phyloP scores from a whole-genome alignment of 192 early-diverging fungal species.

The Backusella mclennaniae region DNA sequence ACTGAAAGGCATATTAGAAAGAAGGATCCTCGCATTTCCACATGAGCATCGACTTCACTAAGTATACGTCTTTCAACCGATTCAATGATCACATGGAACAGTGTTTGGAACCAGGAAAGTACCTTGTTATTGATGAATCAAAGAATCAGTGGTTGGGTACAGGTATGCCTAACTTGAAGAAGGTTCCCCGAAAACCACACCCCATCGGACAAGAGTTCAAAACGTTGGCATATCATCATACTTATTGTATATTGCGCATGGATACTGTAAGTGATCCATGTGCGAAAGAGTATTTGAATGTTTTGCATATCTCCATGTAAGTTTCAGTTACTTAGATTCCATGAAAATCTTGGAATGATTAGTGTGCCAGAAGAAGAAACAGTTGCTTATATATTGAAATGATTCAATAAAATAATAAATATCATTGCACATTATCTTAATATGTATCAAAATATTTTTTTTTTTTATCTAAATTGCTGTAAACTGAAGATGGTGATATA shows the following conservation, averaged over 20 bases:
- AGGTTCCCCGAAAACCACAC: background rate
- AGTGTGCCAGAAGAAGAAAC: too few relatives aligned
- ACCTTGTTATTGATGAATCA: background rate
- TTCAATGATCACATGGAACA: constrained; percentile 3
- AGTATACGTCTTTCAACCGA: background rate
- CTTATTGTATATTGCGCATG: background rate
- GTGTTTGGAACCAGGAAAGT: background rate
- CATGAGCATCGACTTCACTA: background rate
- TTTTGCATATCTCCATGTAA: too few relatives aligned
- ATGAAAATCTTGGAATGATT: too few relatives aligned
- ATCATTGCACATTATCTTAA: too few relatives aligned
- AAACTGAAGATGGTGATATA: too few relatives aligned
- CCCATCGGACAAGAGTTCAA: constrained; percentile 8
- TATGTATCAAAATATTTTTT: too few relatives aligned
- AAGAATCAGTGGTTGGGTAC: constrained; percentile 11
- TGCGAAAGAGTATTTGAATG: too few relatives aligned
- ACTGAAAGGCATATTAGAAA: background rate
- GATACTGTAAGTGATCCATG: background rate
- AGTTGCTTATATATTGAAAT: too few relatives aligned
- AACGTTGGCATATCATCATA: background rate
- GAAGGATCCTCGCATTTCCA: background rate
- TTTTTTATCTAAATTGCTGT: too few relatives aligned
- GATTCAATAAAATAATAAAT: too few relatives aligned
- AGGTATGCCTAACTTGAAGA: constrained; percentile 7
- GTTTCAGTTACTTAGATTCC: too few relatives aligned